Evolutionary conservation across 2,329 filamentous ascomycete species (phyloP).

Genomic region (Madurella fahalii): DNA sequence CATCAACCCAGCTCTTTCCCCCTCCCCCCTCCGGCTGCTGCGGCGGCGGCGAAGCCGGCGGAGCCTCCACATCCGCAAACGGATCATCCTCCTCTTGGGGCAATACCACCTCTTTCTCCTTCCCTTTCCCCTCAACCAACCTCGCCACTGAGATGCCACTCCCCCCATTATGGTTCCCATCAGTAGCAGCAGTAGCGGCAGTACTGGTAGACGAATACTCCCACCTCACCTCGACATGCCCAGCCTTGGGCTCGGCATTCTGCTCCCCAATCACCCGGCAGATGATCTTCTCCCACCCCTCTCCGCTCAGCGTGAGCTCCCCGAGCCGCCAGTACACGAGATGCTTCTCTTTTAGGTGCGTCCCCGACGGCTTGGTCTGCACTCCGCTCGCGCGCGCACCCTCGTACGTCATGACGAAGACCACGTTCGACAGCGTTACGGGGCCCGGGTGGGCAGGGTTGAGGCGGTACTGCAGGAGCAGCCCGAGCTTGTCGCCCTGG

Average conservation of each 20-base stretch:
- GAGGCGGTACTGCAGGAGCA: conserved; percentile 78
- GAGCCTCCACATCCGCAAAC: conserved; percentile 59
- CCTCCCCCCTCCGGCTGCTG: conserved; percentile 10
- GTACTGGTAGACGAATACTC: conserved; percentile 44
- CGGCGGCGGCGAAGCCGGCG: conserved; percentile 26
- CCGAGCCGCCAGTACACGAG: conserved; percentile 77
- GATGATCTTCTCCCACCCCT: conserved; percentile 70
- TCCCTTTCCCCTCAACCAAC: conserved; percentile 47
- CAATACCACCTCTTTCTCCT: conserved; percentile 44
- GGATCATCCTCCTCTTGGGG: conserved; percentile 50
- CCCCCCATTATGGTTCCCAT: conserved; percentile 37
- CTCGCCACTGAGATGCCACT: conserved; percentile 64
- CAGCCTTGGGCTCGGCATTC: conserved; percentile 64
- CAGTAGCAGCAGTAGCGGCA: conserved; percentile 34
- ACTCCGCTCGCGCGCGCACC: conserved; percentile 61
- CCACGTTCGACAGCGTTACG: conserved; percentile 63
- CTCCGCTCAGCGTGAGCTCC: conserved; percentile 61
- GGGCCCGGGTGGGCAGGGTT: conserved; percentile 58
- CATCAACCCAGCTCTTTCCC: conserved; percentile 56
- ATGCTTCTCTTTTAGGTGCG: conserved; percentile 71
- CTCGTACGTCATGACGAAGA: conserved; percentile 68
- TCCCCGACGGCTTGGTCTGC: conserved; percentile 76
- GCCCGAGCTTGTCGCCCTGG: conserved; percentile 77
- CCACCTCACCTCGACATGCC: conserved; percentile 79
- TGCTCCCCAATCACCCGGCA: conserved; percentile 75